These are phyloP conservation scores for Aspergillus ellipticus DNA, from an alignment of 495 filamentous ascomycete genomes.

Conservation along the genomic window DNA sequence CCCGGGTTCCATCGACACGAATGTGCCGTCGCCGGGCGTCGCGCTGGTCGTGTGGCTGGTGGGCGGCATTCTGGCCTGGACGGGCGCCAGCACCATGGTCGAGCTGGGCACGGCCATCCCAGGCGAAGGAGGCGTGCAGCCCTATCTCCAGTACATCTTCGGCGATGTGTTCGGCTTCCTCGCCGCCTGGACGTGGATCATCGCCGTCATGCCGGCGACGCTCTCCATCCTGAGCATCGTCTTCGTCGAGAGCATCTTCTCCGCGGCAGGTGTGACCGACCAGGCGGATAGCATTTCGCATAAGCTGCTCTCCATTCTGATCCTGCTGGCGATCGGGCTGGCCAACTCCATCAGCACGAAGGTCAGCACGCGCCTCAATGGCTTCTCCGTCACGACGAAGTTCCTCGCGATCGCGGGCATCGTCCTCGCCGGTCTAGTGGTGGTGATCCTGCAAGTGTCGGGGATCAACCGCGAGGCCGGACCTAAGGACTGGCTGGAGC, in stretches of 20 bases:
- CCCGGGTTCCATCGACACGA: constrained; percentile 19
- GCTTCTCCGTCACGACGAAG: constrained; percentile 20
- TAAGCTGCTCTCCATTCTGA: constrained; percentile 14
- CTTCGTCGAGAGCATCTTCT: constrained; percentile 21
- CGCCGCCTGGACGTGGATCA: constrained; percentile 21
- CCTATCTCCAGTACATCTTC: constrained; percentile 20
- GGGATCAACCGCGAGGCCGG: not conserved
- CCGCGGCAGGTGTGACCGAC: constrained; percentile 12
- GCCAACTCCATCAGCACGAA: constrained; percentile 23
- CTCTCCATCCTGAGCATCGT: constrained; percentile 21
- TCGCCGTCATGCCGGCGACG: constrained; percentile 19
- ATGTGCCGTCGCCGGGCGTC: constrained; percentile 18
- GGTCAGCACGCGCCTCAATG: constrained; percentile 15
- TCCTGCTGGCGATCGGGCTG: constrained; percentile 11
- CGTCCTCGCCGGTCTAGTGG: constrained; percentile 10
- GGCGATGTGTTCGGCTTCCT: constrained; percentile 20
- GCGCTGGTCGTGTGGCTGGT: constrained; percentile 20
- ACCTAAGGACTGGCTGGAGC: constrained; percentile 13
- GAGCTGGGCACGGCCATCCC: constrained; percentile 20
- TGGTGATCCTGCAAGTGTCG: constrained; percentile 10
- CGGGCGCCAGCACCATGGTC: constrained; percentile 18
- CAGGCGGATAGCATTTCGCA: constrained; percentile 10
- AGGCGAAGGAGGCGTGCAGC: constrained; percentile 20
- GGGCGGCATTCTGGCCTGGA: constrained; percentile 19
- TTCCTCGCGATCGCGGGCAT: constrained; percentile 13